Base-by-base conservation (phyloP, 2,329 filamentous ascomycete species). In the Scytalidium lignicola region DNA sequence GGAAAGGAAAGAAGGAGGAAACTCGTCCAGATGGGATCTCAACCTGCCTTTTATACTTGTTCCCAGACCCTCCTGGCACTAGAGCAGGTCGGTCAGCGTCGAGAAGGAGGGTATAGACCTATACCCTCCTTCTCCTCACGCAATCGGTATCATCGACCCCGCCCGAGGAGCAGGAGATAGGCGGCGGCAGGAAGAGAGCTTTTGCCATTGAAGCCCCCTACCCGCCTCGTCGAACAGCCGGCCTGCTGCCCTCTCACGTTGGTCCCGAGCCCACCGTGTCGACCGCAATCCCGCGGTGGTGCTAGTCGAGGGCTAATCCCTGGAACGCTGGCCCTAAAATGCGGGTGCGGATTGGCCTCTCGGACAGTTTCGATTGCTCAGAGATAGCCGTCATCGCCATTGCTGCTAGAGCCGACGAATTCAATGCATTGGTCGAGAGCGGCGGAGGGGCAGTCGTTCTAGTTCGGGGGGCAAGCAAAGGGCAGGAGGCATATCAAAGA, bases 1-100 rank as follows among this genome's bases (percentile, higher is more conserved):
- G 59, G 46, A 69, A 74, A 75, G 74, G 71, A 70, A 79, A 74
- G 72, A 78, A 75, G 69, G 71, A 78, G 65, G 66, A 70, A 64
- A 64, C 50, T 55, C 54, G 59, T 60, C 61, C 61, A 67, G 65
- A 62, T 66, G 58, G 72, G 74, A 69, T 69, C 76, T 68, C 67
- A 69, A 64, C 62, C 63, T 65, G 67, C 78, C 70, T 82, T 84
- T 85, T 85, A 85, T 85, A 84, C 71, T 74, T 78, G 74, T 79
- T 65, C 63, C 58, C 53, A 60, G 65, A 46, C 40, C 51, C 46
- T 51, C 47, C 55, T 56, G 49, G 52, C 52, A 54, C 47, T 49
- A 51, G 52, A 48, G 23, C 23, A 26, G 51, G 50, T 47, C 54
- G 43, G 51, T 54, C 52, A 55, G 52, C 52, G 59, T 57, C 52